Percentiles rank a stretch among this genome's conserved stretches.
Evolutionary conservation across 208 protist species (phyloP).

Genomic region (Zelonia costaricensis): DNA sequence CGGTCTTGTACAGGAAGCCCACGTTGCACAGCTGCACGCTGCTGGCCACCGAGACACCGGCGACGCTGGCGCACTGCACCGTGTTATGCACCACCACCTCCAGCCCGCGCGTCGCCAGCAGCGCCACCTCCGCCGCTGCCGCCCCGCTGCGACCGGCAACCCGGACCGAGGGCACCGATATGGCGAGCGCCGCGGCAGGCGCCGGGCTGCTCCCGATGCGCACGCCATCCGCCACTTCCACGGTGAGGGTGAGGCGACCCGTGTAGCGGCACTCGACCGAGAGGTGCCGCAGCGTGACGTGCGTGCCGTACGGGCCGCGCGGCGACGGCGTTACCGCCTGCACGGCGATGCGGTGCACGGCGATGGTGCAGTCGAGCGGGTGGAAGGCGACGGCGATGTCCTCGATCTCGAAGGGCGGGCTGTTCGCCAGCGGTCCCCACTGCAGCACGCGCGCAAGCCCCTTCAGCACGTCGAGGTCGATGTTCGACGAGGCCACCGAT

Average conservation of each 20-base stretch:
- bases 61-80: conserved; percentile 12
- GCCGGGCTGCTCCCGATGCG: conserved; percentile 8
- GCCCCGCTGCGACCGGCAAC: conserved; percentile 5
- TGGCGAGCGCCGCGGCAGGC: conserved; percentile 1
- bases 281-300: conserved; percentile 11
- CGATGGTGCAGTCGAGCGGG: conserved; percentile 22
- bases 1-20: conserved; percentile 20
- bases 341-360: conserved; percentile 14
- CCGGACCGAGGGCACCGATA: conserved; percentile 8
- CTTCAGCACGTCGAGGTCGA: conserved; percentile 10
- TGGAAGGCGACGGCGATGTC: conserved; percentile 16
- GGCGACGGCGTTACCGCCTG: conserved; percentile 8
- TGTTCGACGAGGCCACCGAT: not conserved
- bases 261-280: conserved; percentile 17
- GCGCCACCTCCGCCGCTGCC: conserved; percentile 5
- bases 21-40: conserved; percentile 15
- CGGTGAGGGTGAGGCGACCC: not conserved
- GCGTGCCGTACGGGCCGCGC: conserved; percentile 17
- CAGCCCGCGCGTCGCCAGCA: conserved; percentile 6
- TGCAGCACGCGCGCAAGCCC: conserved; percentile 10
- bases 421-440: conserved; percentile 15
- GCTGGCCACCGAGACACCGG: conserved; percentile 11
- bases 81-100: conserved; percentile 13
- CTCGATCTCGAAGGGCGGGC: conserved; percentile 20
- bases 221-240: conserved; percentile 17